Conservation (phyloP, 306 rosid genomes). For the Oemleria cerasiformis region DNA sequence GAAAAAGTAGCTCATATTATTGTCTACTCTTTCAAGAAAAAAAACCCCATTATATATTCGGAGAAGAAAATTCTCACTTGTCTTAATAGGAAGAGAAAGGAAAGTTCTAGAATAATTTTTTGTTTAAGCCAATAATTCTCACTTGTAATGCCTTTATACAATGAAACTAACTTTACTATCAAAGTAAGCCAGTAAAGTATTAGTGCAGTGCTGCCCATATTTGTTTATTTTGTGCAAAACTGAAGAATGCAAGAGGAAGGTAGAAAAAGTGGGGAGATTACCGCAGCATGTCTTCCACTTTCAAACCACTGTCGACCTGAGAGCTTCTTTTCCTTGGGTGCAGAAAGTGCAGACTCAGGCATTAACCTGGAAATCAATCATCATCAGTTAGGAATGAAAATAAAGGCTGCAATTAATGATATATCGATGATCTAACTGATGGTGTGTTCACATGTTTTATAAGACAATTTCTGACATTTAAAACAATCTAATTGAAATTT, state of each 20-base stretch:
- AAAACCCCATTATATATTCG: not conserved
- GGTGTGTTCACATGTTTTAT: not conserved
- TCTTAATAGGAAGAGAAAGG: not conserved
- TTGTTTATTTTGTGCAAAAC: not conserved
- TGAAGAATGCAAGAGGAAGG: slow-evolving; percentile 10
- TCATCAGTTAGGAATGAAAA: slow-evolving; percentile 5
- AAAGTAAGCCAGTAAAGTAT: not conserved
- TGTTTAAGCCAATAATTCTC: not conserved
- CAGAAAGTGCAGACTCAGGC: slow-evolving; percentile 88
- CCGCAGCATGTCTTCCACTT: slow-evolving; percentile 73
- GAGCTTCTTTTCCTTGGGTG: slow-evolving; percentile 91
- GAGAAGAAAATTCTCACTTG: not conserved
- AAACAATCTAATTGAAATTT: slow-evolving; percentile 17
- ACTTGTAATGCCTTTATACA: not conserved
- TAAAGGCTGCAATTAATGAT: not conserved
- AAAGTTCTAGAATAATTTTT: not conserved
- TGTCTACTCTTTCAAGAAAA: not conserved
- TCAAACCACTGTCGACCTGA: slow-evolving; percentile 97
- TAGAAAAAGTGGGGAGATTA: slow-evolving; percentile 19
- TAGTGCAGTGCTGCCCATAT: not conserved
- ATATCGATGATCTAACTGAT: not conserved
- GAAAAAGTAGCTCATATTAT: slow-evolving; percentile 5
- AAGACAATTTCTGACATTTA: not conserved
- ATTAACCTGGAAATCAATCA: slow-evolving; percentile 64
- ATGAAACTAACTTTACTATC: slow-evolving; percentile 4